Base-by-base conservation (phyloP, 768 basidiomycete genomes). In the Pleurotus citrinopileatus region DNA sequence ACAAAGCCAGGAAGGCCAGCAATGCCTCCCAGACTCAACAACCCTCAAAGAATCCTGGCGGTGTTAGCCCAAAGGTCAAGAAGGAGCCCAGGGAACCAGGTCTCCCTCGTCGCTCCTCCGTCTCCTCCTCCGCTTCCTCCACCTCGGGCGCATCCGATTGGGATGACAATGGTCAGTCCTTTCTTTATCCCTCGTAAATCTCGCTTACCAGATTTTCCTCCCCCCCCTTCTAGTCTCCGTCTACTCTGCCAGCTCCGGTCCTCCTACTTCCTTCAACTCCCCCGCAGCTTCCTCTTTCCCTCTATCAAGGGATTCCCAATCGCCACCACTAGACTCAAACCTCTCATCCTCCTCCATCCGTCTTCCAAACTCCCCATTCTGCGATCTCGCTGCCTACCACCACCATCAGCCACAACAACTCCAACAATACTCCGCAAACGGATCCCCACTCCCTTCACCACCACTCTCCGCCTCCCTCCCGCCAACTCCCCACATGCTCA, bases 91-190 rank as follows among this genome's bases (percentile, higher is more conserved):
- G 67, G 40, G 83, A 86, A 56, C 73, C 63, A 56, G 72, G 72
- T 55, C 73, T 83, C 54, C 68, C 72, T 17, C 74, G 87, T 26
- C 77, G 89, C 43, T 73, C 77, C 52, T 88, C 85, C 8, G 82
- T 89, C 15, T 88, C 83, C 3, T 82, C 84, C 0, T 86, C 74
- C 55, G 78, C 74, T 50, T 81, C 78, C 45, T 82, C 79, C 0
- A 77, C 76, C 59, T 77, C 79, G 59, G 81, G 77, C 40, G 76
- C 75, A 7, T 89, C 87, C 59, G 90, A 92, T 65, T 92, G 89
- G 89, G 89, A 92, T 64, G 89, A 91, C 67, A 81, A 71, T 70
- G 78, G 89, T 89, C 65, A 64, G 87, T 74, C 44, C 28, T 23
- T 61, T 55, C 51, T 34, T 50, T 52, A 36, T 57, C 56, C 46